These are phyloP conservation scores for Aspergillus saccharolyticus DNA, from an alignment of 495 filamentous ascomycete species.

Conservation along the genomic window DNA sequence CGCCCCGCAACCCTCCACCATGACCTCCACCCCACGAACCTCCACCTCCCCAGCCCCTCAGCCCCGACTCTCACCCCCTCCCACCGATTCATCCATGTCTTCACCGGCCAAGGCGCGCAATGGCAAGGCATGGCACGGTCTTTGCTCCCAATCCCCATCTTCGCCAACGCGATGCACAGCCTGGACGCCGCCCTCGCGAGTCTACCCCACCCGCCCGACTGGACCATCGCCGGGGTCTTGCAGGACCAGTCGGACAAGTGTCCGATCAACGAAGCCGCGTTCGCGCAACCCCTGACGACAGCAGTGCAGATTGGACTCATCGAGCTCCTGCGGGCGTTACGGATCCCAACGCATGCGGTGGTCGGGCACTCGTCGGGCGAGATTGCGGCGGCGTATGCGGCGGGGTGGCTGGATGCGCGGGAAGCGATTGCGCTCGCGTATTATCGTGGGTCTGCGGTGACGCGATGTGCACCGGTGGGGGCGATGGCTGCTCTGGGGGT, in stretches of 20 bases:
- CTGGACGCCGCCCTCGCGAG: background rate
- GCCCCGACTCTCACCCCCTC: background rate
- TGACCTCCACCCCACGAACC: background rate
- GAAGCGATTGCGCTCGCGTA: constrained; percentile 10
- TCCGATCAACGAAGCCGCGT: constrained; percentile 15
- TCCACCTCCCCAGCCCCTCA: background rate
- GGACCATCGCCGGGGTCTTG: background rate
- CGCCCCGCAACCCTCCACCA: background rate
- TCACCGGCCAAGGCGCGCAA: constrained; percentile 9
- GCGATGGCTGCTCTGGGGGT: background rate
- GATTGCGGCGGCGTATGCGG: constrained; percentile 11
- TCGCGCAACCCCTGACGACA: constrained; percentile 33
- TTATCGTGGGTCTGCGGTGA: constrained; percentile 7
- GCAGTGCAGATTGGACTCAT: constrained; percentile 16
- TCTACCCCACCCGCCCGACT: background rate
- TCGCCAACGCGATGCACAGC: background rate
- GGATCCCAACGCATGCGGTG: constrained; percentile 2
- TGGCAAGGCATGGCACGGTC: constrained; percentile 9
- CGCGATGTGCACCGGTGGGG: background rate
- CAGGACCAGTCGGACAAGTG: background rate
- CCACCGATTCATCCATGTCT: background rate
- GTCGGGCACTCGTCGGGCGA: constrained; percentile 14
- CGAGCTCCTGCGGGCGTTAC: constrained; percentile 12
- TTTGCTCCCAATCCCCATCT: background rate
- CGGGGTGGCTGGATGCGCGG: constrained; percentile 1